Evolutionary conservation across 768 basidiomycete genomes (phyloP).

Genomic region (Leccinum imitatum): DNA sequence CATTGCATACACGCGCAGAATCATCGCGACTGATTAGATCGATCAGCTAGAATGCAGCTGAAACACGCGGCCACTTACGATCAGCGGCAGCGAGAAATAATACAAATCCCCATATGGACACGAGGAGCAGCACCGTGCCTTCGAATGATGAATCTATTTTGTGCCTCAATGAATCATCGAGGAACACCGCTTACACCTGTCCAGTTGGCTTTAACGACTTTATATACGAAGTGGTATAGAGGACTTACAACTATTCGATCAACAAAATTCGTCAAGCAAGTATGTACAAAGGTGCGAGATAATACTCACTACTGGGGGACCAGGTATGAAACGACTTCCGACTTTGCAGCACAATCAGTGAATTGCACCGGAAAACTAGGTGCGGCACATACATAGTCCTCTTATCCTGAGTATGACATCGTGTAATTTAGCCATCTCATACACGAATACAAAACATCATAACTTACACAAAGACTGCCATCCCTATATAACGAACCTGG

Average conservation of each 20-base stretch:
- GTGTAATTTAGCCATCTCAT: background rate
- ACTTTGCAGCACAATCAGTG: conserved; percentile 10
- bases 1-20: conserved; percentile 25
- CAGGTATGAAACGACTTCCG: conserved; percentile 20
- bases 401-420: background rate
- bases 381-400: conserved; percentile 9
- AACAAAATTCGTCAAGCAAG: background rate
- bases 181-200: conserved; percentile 16
- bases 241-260: conserved; percentile 17
- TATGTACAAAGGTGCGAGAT: background rate
- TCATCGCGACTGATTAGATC: conserved; percentile 19
- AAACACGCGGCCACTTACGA: conserved; percentile 10
- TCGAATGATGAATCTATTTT: background rate
- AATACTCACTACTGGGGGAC: conserved; percentile 11
- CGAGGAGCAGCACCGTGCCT: conserved; percentile 12
- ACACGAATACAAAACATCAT: background rate
- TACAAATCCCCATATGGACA: background rate
- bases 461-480: conserved; percentile 12
- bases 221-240: background rate
- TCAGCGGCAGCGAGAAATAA: conserved; percentile 19
- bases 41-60: too few relatives aligned
- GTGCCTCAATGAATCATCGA: background rate
- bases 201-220: background rate
- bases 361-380: too few relatives aligned
- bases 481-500: conserved; percentile 22